Evolutionary conservation across 495 filamentous ascomycete species (phyloP), one percentile per base, ranked within the genome.

Genomic region (Antarctomyces pellizariae): DNA sequence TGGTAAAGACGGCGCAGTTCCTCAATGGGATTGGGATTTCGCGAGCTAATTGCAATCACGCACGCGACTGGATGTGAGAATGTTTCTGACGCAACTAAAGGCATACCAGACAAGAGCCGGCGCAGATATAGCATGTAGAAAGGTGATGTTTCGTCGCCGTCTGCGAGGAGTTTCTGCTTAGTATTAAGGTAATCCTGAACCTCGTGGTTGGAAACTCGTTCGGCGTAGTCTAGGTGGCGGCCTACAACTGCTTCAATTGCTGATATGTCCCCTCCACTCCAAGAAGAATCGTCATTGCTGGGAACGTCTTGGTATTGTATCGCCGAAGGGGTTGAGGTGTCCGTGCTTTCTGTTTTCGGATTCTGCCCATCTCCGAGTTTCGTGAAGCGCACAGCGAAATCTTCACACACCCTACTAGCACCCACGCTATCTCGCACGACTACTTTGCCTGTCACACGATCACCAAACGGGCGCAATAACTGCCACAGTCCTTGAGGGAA

Each of bases 11-110:
- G 67, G 15, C 82, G 56, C 16, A 97, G 54, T 11, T 78, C 68
- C 38, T 92, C 79, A 26, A 93, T 74, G 0, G 86, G 82, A 3
- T 64, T 49, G 7, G 58, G 54, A 35, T 80, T 83, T 32, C 76
- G 62, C 4, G 83, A 91, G 45, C 80, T 91, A 34, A 95, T 89
- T 3, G 84, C 76, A 43, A 95, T 84, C 11, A 95, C 66, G 46
- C 80, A 82, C n/a, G 89, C 82, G 3, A 93, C 82, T 0, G 89
- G 86, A 47, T 97, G 86, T 7, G 73, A 61, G 41, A 95, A 90
- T 1, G 84, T 89, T 49, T 97, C 86, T 37, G 91, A 78, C 0
- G 80, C 71, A 0, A 69, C 62, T 23, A 83, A 39, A 5, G 74
- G 62, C 13, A 79, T 49, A 23, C 75, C 67, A 2, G 80, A 91